Evolutionary conservation across 1,284 basidiomycete species (phyloP).

Genomic region (Cryptococcus maquisensis): DNA sequence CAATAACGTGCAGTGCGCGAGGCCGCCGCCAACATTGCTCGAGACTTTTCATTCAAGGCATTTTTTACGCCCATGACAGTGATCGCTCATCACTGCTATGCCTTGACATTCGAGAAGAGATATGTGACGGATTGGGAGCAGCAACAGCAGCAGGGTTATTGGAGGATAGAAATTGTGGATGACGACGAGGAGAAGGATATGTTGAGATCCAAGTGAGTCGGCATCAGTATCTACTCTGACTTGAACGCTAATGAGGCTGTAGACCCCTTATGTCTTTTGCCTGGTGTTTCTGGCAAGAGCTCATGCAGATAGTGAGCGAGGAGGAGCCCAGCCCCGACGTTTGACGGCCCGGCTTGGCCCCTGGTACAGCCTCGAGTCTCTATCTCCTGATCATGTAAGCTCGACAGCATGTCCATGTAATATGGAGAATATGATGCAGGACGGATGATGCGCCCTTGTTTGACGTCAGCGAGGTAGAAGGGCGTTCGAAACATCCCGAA

Average conservation of each 20-base stretch:
- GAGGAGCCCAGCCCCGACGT: no score
- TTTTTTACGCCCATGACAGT: constrained; percentile 21
- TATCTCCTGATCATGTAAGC: no score
- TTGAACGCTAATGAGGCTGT: not conserved
- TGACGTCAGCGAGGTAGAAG: no score
- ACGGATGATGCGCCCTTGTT: no score
- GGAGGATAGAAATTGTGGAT: not conserved
- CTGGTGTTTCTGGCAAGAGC: constrained; percentile 40
- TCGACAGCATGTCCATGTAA: no score
- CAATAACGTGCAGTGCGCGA: constrained; percentile 24
- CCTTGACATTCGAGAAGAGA: constrained; percentile 31
- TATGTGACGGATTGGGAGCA: constrained; percentile 31
- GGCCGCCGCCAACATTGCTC: constrained; percentile 15
- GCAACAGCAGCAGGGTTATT: constrained; percentile 12
- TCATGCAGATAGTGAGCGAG: constrained; percentile 32
- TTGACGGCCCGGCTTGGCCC: no score
- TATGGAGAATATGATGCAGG: no score
- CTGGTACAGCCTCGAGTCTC: no score
- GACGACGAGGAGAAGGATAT: constrained; percentile 17
- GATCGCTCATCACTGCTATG: constrained; percentile 38
- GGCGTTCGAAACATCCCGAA: no score
- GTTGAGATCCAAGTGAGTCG: constrained; percentile 22
- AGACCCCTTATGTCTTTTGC: constrained; percentile 45
- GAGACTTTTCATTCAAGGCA: constrained; percentile 16
- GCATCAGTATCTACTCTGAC: not conserved